Evolutionary conservation across 2,329 filamentous ascomycete genomes (phyloP), one percentile per base, ranked within the genome.

Genomic region (Plenodomus biglobosus): DNA sequence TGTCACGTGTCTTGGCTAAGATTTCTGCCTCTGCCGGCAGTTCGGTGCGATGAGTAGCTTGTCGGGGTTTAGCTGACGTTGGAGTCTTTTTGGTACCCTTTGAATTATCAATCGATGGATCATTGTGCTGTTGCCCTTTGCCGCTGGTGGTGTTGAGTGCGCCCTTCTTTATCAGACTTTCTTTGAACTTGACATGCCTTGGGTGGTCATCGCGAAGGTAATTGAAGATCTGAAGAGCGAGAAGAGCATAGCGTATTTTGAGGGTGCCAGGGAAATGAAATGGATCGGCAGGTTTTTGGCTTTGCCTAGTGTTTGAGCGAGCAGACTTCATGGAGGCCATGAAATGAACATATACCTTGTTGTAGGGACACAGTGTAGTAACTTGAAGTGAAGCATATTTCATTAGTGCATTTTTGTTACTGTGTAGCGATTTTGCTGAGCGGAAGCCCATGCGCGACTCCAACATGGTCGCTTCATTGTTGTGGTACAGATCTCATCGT

Each of bases 191-290:
- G 22, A 50, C 16, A 46, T 55, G 49, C 3, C 46, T 46, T 20
- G 52, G 48, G n/a, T 43, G n/a, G 21, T 52, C 34, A 20, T 44
- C 42, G 10, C 55, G 40, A 27, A 59, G 30, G 35, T 55, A 42
- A 20, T 46, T 47, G 13, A 54, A 22, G 18, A 18, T 38, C n/a
- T 38, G 36, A 6, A 18, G 18, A 16, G 36, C 15, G 36, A 13
- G 11, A 5, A n/a, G 32, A 4, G 32, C 32, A 35, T 35, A 35
- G 32, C 32, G 13, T 5, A 17, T 35, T 20, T 34, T 17, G 39
- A 18, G 27, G 22, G 22, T 24, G 22, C 22, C 22, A 10, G 22
- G 22, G 10, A 24, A 24, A 24, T 24, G 22, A 24, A 10, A 24
- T 24, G 10, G 5, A 10, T 24, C 22, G 10, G 10, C 22, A 5